Evolutionary conservation across 1,139 yeast species (phyloP), one percentile per base, ranked within the genome.

Genomic region (Komagataea norvegica): DNA sequence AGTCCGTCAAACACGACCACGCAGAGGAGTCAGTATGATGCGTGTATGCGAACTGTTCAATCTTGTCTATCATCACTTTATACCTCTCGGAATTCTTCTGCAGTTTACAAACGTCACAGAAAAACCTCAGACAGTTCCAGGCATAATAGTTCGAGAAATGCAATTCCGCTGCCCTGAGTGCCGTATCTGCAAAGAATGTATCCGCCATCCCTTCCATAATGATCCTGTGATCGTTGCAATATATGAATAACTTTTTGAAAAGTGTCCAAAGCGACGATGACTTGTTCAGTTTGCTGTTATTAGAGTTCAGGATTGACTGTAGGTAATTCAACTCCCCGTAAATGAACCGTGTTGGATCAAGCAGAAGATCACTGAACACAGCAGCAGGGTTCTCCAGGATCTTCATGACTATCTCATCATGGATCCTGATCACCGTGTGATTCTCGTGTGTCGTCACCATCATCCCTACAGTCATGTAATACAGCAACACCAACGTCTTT

Each of bases 81-180:
- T 28, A 31, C 10, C 8, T 35, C 14, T 2, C 13, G 19, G n/a
- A 42, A 10, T 17, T 17, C 0, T 31, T 38, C 25, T 17, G 39
- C 25, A 47, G 27, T 28, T 45, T 47, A 3, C 42, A 37, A n/a
- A 42, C 29, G 18, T 56, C 60, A 25, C 55, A 46, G 15, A 60
- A 42, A 55, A 66, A 68, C 21, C 65, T 48, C n/a, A 61, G 36
- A 14, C 61, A 56, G 33, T 59, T 58, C 64, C 70, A 63, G 2
- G 72, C 64, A 40, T 71, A 70, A 42, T 70, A 71, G 41, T 68
- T 71, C 3, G 70, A 56, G 10, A 60, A 57, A 47, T 71, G 77
- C 4, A 51, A 35, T 11, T 43, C 41, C 0, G 59, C 65, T 2
- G 67, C 54, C 5, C 32, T 35, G 3, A 54, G 14, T 14, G 57